Conservation (phyloP, 192 early-diverging fungal species). For the Linnemannia schmuckeri region DNA sequence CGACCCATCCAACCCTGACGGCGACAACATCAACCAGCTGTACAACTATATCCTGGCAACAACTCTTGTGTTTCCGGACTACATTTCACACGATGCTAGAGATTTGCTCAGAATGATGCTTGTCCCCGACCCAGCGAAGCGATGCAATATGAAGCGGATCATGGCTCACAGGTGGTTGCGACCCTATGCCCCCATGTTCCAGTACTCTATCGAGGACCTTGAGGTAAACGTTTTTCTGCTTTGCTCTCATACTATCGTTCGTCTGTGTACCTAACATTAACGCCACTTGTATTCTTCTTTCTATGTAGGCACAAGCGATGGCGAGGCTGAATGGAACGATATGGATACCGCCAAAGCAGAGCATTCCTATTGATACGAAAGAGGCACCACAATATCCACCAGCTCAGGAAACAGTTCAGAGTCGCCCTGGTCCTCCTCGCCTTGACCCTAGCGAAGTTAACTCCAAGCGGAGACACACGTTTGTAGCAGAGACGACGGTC, state of each 20-base stretch:
- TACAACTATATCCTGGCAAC: slow-evolving; percentile 89
- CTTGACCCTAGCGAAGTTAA: slow-evolving; percentile 23
- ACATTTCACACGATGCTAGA: slow-evolving; percentile 80
- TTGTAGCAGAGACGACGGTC: slow-evolving; percentile 30
- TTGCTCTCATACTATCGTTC: background rate
- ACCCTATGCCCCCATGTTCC: slow-evolving; percentile 65
- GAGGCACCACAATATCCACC: background rate
- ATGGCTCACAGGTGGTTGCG: slow-evolving; percentile 79
- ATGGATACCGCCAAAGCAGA: slow-evolving; percentile 40
- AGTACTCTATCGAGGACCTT: slow-evolving; percentile 50
- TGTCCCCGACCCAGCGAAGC: slow-evolving; percentile 86
- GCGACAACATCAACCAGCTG: slow-evolving; percentile 88
- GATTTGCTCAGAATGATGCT: slow-evolving; percentile 92
- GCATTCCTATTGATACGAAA: background rate
- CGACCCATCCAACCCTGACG: slow-evolving; percentile 90
- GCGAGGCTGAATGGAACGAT: slow-evolving; percentile 36
- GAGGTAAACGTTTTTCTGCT: slow-evolving; percentile 21
- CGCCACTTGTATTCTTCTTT: background rate
- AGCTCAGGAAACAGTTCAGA: background rate
- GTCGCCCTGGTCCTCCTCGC: slow-evolving; percentile 25
- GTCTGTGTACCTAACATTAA: background rate
- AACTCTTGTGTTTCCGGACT: slow-evolving; percentile 88
- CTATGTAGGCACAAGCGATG: slow-evolving; percentile 42
- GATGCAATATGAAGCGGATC: slow-evolving; percentile 81
- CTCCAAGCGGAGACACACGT: slow-evolving; percentile 34